Conservation (phyloP, 1,139 yeast genomes). For the Hansenula anomala region DNA sequence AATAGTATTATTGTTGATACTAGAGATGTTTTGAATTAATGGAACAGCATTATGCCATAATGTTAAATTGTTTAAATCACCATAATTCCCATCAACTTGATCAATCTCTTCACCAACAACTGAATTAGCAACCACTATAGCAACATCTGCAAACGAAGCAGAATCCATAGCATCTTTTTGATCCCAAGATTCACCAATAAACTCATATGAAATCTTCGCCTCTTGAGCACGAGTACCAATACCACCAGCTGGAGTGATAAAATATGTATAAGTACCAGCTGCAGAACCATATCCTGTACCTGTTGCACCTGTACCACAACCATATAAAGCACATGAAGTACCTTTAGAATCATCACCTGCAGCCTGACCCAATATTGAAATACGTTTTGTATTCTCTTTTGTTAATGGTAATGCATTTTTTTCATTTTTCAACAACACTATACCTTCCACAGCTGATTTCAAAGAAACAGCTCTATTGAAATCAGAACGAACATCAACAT, state of each 20-base stretch:
- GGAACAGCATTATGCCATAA: slow-evolving; percentile 58
- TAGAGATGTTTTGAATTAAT: slow-evolving; percentile 41
- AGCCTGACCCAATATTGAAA: slow-evolving; percentile 42
- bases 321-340: slow-evolving; percentile 40
- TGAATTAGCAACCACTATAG: slow-evolving; percentile 45
- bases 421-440: slow-evolving; percentile 50
- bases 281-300: slow-evolving; percentile 50
- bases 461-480: slow-evolving; percentile 41
- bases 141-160: slow-evolving; percentile 43
- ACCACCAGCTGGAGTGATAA: slow-evolving; percentile 49
- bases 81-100: slow-evolving; percentile 50
- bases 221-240: slow-evolving; percentile 35
- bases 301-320: slow-evolving; percentile 39
- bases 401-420: slow-evolving; percentile 34
- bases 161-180: slow-evolving; percentile 32
- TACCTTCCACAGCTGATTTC: slow-evolving; percentile 43
- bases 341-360: slow-evolving; percentile 44
- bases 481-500: slow-evolving; percentile 36
- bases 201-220: slow-evolving; percentile 37
- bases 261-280: slow-evolving; percentile 42
- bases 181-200: slow-evolving; percentile 35
- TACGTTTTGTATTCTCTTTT: slow-evolving; percentile 30
- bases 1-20: slow-evolving; percentile 44
- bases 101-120: slow-evolving; percentile 54
- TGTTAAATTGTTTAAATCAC: slow-evolving; percentile 45